Evolutionary conservation across 768 basidiomycete species (phyloP).

Genomic region (Gelatoporia subvermispora): DNA sequence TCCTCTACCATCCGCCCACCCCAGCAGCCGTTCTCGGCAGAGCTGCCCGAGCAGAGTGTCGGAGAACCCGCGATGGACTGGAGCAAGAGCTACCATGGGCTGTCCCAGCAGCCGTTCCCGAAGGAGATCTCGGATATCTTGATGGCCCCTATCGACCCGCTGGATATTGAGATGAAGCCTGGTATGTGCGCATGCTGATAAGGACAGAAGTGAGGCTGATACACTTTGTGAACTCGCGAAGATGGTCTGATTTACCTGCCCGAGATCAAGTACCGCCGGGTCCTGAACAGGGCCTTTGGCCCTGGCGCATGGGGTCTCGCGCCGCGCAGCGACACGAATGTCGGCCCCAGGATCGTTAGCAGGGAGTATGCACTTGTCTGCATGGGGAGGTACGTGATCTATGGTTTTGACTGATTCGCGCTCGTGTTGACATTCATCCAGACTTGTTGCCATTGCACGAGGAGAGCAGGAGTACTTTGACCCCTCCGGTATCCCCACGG

Average conservation of each 20-base stretch:
- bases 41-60: constrained; percentile 4
- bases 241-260: constrained; percentile 94
- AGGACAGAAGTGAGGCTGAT: neutral
- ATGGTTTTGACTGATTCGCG: neutral
- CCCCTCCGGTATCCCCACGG: constrained; percentile 83
- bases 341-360: constrained; percentile 82
- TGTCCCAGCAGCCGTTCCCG: constrained; percentile 72
- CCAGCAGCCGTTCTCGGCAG: constrained; percentile 1
- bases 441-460: constrained; percentile 84
- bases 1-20: constrained; percentile 11
- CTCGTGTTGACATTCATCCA: constrained; percentile 23
- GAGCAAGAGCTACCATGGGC: constrained; percentile 82
- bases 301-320: constrained; percentile 98
- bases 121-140: constrained; percentile 70
- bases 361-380: constrained; percentile 94
- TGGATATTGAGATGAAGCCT: constrained; percentile 91
- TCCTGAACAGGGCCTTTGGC: constrained; percentile 90
- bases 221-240: constrained; percentile 24
- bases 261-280: constrained; percentile 93
- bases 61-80: constrained; percentile 58
- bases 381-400: constrained; percentile 74
- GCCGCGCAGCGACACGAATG: constrained; percentile 87
- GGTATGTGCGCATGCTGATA: constrained; percentile 42
- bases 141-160: constrained; percentile 66
- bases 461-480: constrained; percentile 98